Evolutionary conservation across 441 rosid species (phyloP).

Genomic region (Gossypium aridum): DNA sequence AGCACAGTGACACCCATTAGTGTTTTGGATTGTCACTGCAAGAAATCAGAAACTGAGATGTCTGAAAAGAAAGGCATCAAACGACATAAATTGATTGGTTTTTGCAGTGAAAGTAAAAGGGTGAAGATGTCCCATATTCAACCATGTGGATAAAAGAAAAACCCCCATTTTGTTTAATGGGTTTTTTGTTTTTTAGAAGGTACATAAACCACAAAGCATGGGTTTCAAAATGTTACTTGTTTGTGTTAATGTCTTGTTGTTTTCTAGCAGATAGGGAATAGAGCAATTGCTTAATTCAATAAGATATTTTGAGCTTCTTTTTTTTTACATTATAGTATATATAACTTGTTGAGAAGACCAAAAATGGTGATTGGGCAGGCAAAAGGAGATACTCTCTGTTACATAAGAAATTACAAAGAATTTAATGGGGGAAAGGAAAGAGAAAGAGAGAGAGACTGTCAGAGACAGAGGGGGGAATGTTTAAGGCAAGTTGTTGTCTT

Average conservation of each 20-base stretch:
- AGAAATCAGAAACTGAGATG: slow-evolving; percentile 27
- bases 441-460: background rate
- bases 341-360: background rate
- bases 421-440: slow-evolving; percentile 21
- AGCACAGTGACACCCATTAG: slow-evolving; percentile 41
- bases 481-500: slow-evolving; percentile 30
- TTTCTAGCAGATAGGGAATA: slow-evolving; percentile 1
- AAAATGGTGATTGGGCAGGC: slow-evolving; percentile 12
- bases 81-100: slow-evolving; percentile 15
- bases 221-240: slow-evolving; percentile 1
- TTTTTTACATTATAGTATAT: background rate
- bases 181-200: background rate
- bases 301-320: background rate
- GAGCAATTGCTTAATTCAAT: slow-evolving; percentile 6
- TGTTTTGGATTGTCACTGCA: slow-evolving; percentile 33
- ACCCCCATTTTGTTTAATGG: background rate
- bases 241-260: slow-evolving; percentile 6
- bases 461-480: slow-evolving; percentile 10
- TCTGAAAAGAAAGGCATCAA: slow-evolving; percentile 22
- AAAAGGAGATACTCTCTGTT: background rate
- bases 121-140: slow-evolving; percentile 22
- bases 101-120: slow-evolving; percentile 15
- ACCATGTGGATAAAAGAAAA: slow-evolving; percentile 7
- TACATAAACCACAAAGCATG: slow-evolving; percentile 1
- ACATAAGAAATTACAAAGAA: background rate